Conservation (phyloP, 2,329 filamentous ascomycete species). For the Paecilomyces fulvus region DNA sequence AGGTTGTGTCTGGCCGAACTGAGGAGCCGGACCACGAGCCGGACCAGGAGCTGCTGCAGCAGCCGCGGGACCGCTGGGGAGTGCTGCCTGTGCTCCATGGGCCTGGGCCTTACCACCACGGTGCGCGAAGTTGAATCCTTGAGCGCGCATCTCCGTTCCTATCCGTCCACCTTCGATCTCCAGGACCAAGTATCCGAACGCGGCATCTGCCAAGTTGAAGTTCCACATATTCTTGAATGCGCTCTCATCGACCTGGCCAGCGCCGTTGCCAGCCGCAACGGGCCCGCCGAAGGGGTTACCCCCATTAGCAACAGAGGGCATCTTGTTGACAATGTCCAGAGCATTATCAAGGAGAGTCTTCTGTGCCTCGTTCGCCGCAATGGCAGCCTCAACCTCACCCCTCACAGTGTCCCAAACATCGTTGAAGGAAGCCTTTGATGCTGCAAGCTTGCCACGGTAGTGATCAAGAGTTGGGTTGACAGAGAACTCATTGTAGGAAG, state of each 20-base stretch:
- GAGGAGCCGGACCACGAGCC: slow-evolving; percentile 27
- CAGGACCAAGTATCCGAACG: slow-evolving; percentile 90
- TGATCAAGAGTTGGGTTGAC: slow-evolving; percentile 97
- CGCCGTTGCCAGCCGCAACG: slow-evolving; percentile 57
- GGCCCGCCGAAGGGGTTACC: slow-evolving; percentile 95
- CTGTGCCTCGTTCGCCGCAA: slow-evolving; percentile 86
- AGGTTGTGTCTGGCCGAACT: slow-evolving; percentile 34
- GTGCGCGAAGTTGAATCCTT: slow-evolving; percentile 98
- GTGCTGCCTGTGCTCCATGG: slow-evolving; percentile 18
- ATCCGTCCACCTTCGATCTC: slow-evolving; percentile 94
- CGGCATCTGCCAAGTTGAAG: slow-evolving; percentile 95
- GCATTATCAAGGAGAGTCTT: slow-evolving; percentile 87
- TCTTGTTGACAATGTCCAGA: slow-evolving; percentile 90
- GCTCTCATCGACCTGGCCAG: slow-evolving; percentile 92
- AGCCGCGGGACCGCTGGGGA: slow-evolving; percentile 18
- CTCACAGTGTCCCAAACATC: slow-evolving; percentile 99
- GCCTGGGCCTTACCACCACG: slow-evolving; percentile 69
- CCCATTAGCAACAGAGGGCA: slow-evolving; percentile 89
- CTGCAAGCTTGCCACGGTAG: slow-evolving; percentile 95
- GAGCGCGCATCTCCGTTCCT: slow-evolving; percentile 95
- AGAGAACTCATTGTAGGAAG: slow-evolving; percentile 99
- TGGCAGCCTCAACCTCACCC: slow-evolving; percentile 87
- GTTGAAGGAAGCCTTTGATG: slow-evolving; percentile 96
- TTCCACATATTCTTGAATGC: slow-evolving; percentile 99
- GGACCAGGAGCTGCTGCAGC: slow-evolving; percentile 29